phyloP scores from a whole-genome alignment of 1,284 basidiomycete species.

The Melampsora larici-populina region DNA sequence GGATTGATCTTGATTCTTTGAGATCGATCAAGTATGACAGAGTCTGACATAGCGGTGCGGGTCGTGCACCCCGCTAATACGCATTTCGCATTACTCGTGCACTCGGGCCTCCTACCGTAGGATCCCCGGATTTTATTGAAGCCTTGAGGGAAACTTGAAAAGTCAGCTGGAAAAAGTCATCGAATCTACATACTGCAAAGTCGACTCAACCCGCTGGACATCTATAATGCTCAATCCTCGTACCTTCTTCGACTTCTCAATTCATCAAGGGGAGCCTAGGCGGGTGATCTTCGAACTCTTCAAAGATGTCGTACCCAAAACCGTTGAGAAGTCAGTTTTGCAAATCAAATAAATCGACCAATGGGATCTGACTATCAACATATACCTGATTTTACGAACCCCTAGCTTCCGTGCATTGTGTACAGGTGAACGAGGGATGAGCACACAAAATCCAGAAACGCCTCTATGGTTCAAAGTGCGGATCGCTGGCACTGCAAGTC shows the following conservation, averaged over 20 bases:
- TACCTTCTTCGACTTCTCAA: slow-evolving; percentile 39
- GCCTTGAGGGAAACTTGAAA: too few relatives aligned
- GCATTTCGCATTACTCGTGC: too few relatives aligned
- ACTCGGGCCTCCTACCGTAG: too few relatives aligned
- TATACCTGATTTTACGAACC: too few relatives aligned
- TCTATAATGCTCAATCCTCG: slow-evolving; percentile 20
- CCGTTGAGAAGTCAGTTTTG: slow-evolving; percentile 23
- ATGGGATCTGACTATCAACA: background rate
- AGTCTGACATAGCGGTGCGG: too few relatives aligned
- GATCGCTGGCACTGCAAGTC: background rate
- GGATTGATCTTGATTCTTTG: too few relatives aligned
- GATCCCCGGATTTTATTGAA: too few relatives aligned
- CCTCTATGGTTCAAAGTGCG: slow-evolving; percentile 38
- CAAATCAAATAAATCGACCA: background rate
- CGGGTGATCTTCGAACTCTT: slow-evolving; percentile 39
- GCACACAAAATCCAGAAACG: slow-evolving; percentile 11
- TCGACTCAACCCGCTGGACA: too few relatives aligned
- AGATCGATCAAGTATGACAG: too few relatives aligned
- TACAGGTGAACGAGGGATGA: slow-evolving; percentile 35
- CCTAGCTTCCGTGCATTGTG: slow-evolving; percentile 30
- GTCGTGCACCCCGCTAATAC: too few relatives aligned
- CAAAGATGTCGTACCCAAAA: slow-evolving; percentile 33
- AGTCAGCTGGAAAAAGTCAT: too few relatives aligned
- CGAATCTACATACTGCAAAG: too few relatives aligned
- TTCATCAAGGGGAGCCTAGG: slow-evolving; percentile 6